Evolutionary conservation across 371 early-diverging fungal genomes (phyloP).

Genomic region (Mortierella sp.): DNA sequence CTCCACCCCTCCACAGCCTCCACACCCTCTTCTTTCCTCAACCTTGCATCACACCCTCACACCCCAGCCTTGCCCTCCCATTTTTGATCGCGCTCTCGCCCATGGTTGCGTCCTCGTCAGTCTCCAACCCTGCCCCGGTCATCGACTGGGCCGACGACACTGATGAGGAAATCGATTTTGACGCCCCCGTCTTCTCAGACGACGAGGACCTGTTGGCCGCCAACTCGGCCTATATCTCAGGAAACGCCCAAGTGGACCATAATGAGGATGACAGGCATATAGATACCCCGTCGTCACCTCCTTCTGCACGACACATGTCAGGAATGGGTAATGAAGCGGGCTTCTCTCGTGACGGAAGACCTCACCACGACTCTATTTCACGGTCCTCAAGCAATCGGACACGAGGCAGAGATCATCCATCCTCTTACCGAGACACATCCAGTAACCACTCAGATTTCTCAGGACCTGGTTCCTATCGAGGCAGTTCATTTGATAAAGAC

Average conservation of each 20-base stretch:
- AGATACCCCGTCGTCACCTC: neutral
- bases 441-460: neutral
- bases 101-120: slow-evolving; percentile 36
- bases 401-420: slow-evolving; percentile 9
- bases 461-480: neutral
- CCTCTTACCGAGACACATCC: slow-evolving; percentile 18
- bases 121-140: slow-evolving; percentile 19
- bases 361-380: slow-evolving; percentile 23
- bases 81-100: neutral
- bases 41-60: too few relatives aligned
- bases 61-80: neutral
- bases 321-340: slow-evolving; percentile 32
- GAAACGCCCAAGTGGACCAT: neutral
- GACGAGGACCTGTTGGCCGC: slow-evolving; percentile 39
- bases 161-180: slow-evolving; percentile 53
- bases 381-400: slow-evolving; percentile 21
- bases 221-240: neutral
- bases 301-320: slow-evolving; percentile 21
- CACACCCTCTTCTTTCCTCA: too few relatives aligned
- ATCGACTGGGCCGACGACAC: slow-evolving; percentile 53
- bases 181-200: slow-evolving; percentile 53
- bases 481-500: slow-evolving; percentile 13
- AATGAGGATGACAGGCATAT: neutral
- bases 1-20: too few relatives aligned
- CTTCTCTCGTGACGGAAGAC: slow-evolving; percentile 23